Evolutionary conservation across 495 filamentous ascomycete species (phyloP).

Genomic region (Cercophora scortea): DNA sequence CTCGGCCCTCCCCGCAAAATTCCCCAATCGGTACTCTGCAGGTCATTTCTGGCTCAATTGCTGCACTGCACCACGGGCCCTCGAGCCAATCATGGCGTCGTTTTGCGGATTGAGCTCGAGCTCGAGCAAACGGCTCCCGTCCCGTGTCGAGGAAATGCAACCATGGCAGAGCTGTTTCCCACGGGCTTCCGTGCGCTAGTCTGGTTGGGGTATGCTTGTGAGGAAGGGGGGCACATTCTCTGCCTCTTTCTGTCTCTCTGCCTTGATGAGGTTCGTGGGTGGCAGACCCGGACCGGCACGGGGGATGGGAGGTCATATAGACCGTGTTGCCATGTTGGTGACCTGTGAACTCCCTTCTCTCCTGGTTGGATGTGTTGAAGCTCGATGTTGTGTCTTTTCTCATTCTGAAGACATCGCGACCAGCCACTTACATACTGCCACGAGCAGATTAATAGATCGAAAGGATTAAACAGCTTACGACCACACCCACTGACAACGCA

Average conservation of each 20-base stretch:
- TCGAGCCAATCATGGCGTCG: conserved; percentile 6
- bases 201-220: conserved; percentile 1
- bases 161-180: not conserved
- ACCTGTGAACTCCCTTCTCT: not conserved
- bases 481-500: not conserved
- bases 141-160: conserved; percentile 3
- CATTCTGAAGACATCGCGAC: not conserved
- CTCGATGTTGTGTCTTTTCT: not conserved
- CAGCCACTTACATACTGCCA: not conserved
- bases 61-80: conserved; percentile 5
- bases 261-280: not conserved
- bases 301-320: not conserved
- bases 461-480: too few relatives aligned
- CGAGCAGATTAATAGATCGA: not conserved
- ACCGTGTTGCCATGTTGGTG: too few relatives aligned
- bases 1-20: conserved; percentile 5
- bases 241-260: not conserved
- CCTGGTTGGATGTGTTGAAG: too few relatives aligned
- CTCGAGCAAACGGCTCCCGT: not conserved
- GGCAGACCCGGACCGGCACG: not conserved
- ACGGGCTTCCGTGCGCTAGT: conserved; percentile 6
- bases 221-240: conserved; percentile 1
- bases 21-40: conserved; percentile 7
- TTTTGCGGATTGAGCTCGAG: not conserved
- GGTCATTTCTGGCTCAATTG: conserved; percentile 16